These are phyloP conservation scores for Bremia lactucae DNA, from an alignment of 352 stramenopile species.

Conservation along the genomic window DNA sequence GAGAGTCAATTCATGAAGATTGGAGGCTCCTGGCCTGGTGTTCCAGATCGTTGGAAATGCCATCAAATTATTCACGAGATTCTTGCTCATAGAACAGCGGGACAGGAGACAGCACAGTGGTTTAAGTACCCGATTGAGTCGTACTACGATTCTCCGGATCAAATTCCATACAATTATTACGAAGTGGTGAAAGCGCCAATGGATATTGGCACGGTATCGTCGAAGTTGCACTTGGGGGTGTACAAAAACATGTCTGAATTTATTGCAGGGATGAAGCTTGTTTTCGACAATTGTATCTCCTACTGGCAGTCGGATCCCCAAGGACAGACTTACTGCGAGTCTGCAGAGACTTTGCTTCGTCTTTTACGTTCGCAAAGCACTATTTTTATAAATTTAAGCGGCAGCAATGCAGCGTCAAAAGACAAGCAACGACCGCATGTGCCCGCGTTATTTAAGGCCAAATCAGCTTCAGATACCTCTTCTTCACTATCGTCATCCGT, in stretches of 20 bases:
- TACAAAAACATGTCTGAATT: conserved; percentile 57
- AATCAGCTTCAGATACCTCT: conserved; percentile 7
- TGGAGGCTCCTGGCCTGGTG: conserved; percentile 48
- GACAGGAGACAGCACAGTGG: conserved; percentile 75
- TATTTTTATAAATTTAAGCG: conserved; percentile 25
- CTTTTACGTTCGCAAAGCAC: conserved; percentile 40
- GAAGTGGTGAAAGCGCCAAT: conserved; percentile 70
- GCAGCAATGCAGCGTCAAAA: conserved; percentile 20
- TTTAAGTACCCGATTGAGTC: conserved; percentile 83
- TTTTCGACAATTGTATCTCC: conserved; percentile 79
- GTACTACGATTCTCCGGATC: conserved; percentile 75
- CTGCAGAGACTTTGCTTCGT: conserved; percentile 42
- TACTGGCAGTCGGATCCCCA: conserved; percentile 74
- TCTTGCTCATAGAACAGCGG: conserved; percentile 55
- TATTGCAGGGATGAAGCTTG: conserved; percentile 50
- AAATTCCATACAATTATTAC: conserved; percentile 78
- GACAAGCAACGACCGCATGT: conserved; percentile 32
- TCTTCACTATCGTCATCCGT: conserved; percentile 1
- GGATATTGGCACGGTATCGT: conserved; percentile 73
- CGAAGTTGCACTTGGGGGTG: conserved; percentile 48
- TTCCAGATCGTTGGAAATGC: conserved; percentile 73
- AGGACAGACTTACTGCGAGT: conserved; percentile 73
- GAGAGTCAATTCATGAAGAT: conserved; percentile 64
- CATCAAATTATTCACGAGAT: conserved; percentile 77
- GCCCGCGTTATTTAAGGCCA: conserved; percentile 20